Percentiles rank a stretch among this genome's conserved stretches.
Conservation (phyloP, 805 yeast species). For the Candida succiphila region DNA sequence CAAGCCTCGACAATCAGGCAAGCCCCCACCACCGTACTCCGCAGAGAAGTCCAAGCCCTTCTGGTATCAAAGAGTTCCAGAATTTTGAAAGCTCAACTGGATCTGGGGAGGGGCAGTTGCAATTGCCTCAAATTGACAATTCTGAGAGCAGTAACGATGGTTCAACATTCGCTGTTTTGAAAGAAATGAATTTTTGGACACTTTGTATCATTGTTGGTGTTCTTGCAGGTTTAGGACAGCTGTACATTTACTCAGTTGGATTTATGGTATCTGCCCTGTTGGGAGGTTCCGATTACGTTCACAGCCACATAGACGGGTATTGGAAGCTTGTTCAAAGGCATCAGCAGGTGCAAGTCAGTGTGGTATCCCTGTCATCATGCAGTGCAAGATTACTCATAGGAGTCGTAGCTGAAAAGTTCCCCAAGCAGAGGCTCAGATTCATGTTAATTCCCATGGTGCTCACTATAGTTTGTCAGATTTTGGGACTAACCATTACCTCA, state of each 20-base stretch:
- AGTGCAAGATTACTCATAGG: constrained; percentile 60
- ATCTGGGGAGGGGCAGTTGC: too few species aligned
- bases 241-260: constrained; percentile 69
- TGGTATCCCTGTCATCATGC: constrained; percentile 61
- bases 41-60: too few species aligned
- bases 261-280: constrained; percentile 48
- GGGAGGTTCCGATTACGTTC: constrained; percentile 11
- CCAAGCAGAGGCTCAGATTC: constrained; percentile 27
- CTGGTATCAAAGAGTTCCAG: too few species aligned
- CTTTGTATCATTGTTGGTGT: constrained; percentile 42
- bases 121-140: too few species aligned
- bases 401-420: constrained; percentile 46
- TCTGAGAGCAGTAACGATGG: too few species aligned
- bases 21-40: too few species aligned
- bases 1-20: too few species aligned
- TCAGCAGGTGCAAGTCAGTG: constrained; percentile 65
- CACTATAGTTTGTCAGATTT: constrained; percentile 37
- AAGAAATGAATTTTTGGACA: constrained; percentile 33
- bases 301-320: constrained; percentile 7
- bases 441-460: constrained; percentile 42
- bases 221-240: constrained; percentile 59
- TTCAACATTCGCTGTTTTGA: too few species aligned
- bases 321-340: constrained; percentile 29
- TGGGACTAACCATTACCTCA: constrained; percentile 28
- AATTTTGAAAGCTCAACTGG: too few species aligned